phyloP scores from a whole-genome alignment of 2,329 filamentous ascomycete species.

The Colletotrichum phormii region DNA sequence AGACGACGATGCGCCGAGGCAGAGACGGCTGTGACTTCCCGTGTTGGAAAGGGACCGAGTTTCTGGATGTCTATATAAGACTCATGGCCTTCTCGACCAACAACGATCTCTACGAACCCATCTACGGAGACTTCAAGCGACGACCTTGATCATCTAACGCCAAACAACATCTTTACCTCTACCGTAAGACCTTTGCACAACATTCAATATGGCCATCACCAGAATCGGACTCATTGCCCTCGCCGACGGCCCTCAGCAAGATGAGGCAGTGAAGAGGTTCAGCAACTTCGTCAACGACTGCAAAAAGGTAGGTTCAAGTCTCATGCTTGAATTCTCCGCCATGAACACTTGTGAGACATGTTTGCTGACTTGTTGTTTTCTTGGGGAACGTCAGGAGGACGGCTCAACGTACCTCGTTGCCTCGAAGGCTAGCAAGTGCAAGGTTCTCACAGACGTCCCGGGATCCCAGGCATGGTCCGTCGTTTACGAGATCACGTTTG shows the following conservation, averaged over 20 bases:
- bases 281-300: conserved; percentile 25
- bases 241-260: conserved; percentile 22
- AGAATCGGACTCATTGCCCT: conserved; percentile 32
- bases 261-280: conserved; percentile 24
- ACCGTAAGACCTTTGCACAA: background rate
- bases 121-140: background rate
- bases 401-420: conserved; percentile 29
- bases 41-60: background rate
- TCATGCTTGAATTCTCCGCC: background rate
- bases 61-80: conserved; percentile 10
- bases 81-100: too few species aligned
- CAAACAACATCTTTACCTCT: background rate
- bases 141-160: too few species aligned
- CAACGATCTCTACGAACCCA: too few species aligned
- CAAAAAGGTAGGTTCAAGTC: conserved; percentile 11
- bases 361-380: background rate
- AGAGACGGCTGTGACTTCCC: conserved; percentile 2
- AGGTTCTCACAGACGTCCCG: conserved; percentile 26
- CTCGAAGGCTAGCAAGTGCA: conserved; percentile 33
- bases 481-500: conserved; percentile 31
- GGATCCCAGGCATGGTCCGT: conserved; percentile 30
- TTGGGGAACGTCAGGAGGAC: conserved; percentile 5
- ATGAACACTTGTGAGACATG: background rate
- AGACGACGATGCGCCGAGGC: conserved; percentile 18
- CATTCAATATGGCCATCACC: conserved; percentile 19